A percentile compares a stretch with the other conserved stretches of the same genome.
These are phyloP conservation scores for Cicer judaicum DNA, from an alignment of 306 rosid species.

Conservation along the genomic window DNA sequence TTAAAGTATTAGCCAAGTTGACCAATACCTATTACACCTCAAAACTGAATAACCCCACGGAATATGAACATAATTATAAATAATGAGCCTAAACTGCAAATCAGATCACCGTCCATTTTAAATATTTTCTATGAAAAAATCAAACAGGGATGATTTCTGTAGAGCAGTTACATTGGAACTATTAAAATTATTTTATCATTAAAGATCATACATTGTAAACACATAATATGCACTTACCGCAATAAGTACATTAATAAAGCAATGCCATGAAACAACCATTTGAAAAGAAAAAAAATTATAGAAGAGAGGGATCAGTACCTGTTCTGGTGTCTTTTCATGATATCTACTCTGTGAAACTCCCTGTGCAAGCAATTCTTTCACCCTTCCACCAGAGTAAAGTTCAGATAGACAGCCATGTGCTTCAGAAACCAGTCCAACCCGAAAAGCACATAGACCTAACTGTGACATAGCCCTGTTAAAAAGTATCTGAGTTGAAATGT, in stretches of 20 bases:
- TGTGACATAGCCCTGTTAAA: conserved; percentile 96
- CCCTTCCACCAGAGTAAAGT: conserved; percentile 97
- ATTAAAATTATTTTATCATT: background rate
- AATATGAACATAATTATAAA: background rate
- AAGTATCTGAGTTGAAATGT: conserved; percentile 92
- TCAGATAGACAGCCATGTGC: conserved; percentile 92
- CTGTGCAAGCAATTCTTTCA: conserved; percentile 95
- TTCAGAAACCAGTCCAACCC: conserved; percentile 76
- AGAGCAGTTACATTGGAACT: background rate
- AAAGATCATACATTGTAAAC: background rate
- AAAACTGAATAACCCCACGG: background rate
- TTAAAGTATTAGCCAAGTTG: background rate
- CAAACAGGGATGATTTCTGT: background rate
- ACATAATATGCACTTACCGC: background rate
- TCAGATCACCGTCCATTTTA: background rate
- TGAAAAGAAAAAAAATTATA: background rate
- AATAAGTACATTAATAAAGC: background rate
- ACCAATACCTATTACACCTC: conserved; percentile 6
- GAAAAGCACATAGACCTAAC: conserved; percentile 91
- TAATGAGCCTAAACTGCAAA: background rate
- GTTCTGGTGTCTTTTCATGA: conserved; percentile 99
- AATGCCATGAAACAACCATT: conserved; percentile 3
- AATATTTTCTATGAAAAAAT: background rate
- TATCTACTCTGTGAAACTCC: conserved; percentile 93
- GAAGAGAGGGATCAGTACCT: conserved; percentile 54